These are phyloP conservation scores for Albugo laibachii DNA, from an alignment of 352 stramenopile species.

Conservation along the genomic window DNA sequence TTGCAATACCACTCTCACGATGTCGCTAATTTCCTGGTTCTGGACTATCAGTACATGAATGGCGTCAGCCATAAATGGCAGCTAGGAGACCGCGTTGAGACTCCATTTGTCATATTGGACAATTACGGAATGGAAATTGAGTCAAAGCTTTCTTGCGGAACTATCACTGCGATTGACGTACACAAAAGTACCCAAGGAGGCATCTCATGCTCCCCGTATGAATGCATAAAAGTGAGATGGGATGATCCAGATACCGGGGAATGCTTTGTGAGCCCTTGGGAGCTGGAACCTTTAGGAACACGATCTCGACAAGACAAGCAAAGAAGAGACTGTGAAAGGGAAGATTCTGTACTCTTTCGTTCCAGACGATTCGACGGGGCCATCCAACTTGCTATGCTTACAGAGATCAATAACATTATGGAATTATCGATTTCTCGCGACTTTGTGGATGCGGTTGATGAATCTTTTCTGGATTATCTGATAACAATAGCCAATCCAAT, in stretches of 20 bases:
- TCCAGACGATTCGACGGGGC: slow-evolving; percentile 25
- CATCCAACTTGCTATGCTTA: slow-evolving; percentile 23
- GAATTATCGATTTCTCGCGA: slow-evolving; percentile 47
- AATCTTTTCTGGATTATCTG: slow-evolving; percentile 57
- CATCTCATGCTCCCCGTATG: slow-evolving; percentile 33
- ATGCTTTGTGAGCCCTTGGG: slow-evolving; percentile 56
- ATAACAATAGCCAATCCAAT: slow-evolving; percentile 71
- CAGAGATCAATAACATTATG: slow-evolving; percentile 41
- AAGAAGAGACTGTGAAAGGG: slow-evolving; percentile 14
- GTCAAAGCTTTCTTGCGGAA: slow-evolving; percentile 38
- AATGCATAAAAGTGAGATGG: slow-evolving; percentile 52
- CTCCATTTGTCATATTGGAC: slow-evolving; percentile 49
- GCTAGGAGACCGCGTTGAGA: slow-evolving; percentile 50
- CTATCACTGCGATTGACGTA: slow-evolving; percentile 20
- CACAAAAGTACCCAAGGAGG: slow-evolving; percentile 4
- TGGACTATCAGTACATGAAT: slow-evolving; percentile 65
- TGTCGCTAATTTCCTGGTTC: slow-evolving; percentile 63
- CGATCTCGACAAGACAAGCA: slow-evolving; percentile 22
- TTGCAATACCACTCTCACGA: slow-evolving; percentile 58
- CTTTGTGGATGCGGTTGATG: slow-evolving; percentile 63
- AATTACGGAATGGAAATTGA: slow-evolving; percentile 30
- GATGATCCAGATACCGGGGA: slow-evolving; percentile 47
- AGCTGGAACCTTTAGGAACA: slow-evolving; percentile 29
- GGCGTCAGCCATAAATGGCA: slow-evolving; percentile 50
- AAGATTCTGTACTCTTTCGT: slow-evolving; percentile 19